Percentiles rank a stretch among this genome's conserved stretches.
phyloP scores from a whole-genome alignment of 163 green algal species.

The Prototheca wickerhamii region DNA sequence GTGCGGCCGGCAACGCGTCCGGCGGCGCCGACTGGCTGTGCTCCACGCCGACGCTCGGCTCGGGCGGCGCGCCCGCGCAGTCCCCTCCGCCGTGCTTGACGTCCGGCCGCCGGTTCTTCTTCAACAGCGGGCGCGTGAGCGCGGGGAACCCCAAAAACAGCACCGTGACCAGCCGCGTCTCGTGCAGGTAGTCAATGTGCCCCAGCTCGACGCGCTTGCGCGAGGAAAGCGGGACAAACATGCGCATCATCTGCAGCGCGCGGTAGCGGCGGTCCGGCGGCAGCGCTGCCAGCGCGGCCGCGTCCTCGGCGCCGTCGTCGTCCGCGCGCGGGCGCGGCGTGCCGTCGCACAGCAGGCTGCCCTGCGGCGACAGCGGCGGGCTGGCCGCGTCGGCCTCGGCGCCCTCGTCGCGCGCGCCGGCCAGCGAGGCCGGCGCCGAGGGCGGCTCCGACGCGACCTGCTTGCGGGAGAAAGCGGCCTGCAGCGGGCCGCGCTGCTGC shows the following conservation, averaged over 20 bases:
- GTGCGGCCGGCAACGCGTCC: too few species aligned
- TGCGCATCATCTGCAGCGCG: constrained; percentile 45
- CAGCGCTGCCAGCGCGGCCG: not conserved
- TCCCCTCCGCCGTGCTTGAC: not conserved
- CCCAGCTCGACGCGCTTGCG: constrained; percentile 55
- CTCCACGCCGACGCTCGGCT: constrained; percentile 10
- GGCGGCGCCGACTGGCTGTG: too few species aligned
- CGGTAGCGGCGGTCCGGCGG: not conserved
- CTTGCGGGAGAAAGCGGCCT: not conserved
- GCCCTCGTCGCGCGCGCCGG: too few species aligned
- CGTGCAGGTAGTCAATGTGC: constrained; percentile 69
- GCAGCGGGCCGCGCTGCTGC: too few species aligned
- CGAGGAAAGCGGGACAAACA: constrained; percentile 62
- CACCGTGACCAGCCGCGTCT: constrained; percentile 62
- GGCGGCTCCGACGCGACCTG: too few species aligned
- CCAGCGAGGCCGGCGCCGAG: not conserved
- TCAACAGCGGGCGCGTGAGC: constrained; percentile 21
- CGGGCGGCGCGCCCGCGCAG: not conserved
- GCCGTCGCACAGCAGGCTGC: not conserved
- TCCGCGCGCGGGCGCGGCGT: not conserved
- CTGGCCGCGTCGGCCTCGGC: too few species aligned
- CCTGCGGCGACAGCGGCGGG: too few species aligned
- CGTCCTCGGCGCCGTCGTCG: not conserved
- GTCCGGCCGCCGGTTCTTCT: not conserved
- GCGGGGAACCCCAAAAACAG: constrained; percentile 78